Evolutionary conservation across 352 stramenopile genomes (phyloP).

Genomic region (Phytophthora crassamura): DNA sequence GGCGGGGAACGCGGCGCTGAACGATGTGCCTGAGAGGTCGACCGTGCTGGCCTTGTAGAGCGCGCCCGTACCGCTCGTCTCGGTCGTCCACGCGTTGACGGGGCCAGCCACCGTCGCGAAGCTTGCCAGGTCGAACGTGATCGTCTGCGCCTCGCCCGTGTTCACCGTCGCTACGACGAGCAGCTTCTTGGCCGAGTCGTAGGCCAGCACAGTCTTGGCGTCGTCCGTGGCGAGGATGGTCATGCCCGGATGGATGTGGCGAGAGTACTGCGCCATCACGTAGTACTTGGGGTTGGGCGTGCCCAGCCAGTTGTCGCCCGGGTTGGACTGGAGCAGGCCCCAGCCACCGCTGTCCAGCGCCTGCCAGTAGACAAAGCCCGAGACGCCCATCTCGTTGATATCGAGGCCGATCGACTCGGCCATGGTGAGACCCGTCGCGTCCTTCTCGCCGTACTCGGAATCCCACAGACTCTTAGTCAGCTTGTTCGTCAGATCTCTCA

Average conservation of each 20-base stretch:
- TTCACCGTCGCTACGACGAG: conserved; percentile 62
- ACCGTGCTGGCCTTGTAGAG: conserved; percentile 41
- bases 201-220: conserved; percentile 50
- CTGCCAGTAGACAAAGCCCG: conserved; percentile 72
- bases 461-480: conserved; percentile 59
- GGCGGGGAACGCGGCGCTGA: conserved; percentile 27
- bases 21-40: conserved; percentile 19
- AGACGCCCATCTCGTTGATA: conserved; percentile 65
- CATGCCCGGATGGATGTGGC: conserved; percentile 63
- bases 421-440: conserved; percentile 59
- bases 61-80: conserved; percentile 45
- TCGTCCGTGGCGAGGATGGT: conserved; percentile 48
- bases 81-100: conserved; percentile 51
- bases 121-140: conserved; percentile 51
- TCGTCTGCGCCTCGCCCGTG: conserved; percentile 34
- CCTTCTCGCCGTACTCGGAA: conserved; percentile 61
- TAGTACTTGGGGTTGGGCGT: conserved; percentile 58
- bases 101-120: conserved; percentile 37
- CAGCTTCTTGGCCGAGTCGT: conserved; percentile 44
- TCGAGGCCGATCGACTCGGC: conserved; percentile 63
- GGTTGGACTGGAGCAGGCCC: conserved; percentile 43
- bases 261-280: conserved; percentile 62
- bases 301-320: conserved; percentile 52
- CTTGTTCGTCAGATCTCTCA: conserved; percentile 43
- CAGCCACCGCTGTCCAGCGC: conserved; percentile 57